Percentiles rank a stretch among this genome's conserved stretches.
These are phyloP conservation scores for Trichosporon asahii DNA, from an alignment of 1,284 basidiomycete species.

Conservation along the genomic window DNA sequence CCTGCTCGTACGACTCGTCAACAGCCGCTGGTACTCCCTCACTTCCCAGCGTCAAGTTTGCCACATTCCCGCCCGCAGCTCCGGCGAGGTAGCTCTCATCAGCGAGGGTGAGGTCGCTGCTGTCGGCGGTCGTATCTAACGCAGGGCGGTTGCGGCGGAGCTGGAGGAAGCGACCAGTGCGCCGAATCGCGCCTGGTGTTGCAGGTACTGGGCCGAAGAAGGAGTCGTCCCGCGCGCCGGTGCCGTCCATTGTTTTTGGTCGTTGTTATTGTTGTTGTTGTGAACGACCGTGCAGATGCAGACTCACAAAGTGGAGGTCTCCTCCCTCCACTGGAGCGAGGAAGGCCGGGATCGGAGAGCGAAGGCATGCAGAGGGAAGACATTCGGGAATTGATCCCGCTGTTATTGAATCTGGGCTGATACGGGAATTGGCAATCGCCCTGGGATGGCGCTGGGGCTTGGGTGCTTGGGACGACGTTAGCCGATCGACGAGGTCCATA, in stretches of 20 bases:
- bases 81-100: conserved; percentile 3
- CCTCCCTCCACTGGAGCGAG: not conserved
- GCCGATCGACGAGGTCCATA: not conserved
- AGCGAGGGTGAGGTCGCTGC: not conserved
- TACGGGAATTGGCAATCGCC: conserved; percentile 6
- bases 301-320: not conserved
- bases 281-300: not conserved
- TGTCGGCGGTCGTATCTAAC: not conserved
- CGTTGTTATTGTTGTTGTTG: not conserved
- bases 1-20: conserved; percentile 3
- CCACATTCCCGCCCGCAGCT: not conserved
- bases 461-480: not conserved
- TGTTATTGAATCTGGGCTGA: not conserved
- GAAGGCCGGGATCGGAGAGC: not conserved
- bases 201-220: conserved; percentile 19
- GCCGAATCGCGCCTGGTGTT: not conserved
- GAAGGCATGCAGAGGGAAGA: not conserved
- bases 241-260: not conserved
- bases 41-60: not conserved
- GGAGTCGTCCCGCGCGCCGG: conserved; percentile 20
- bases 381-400: not conserved
- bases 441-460: not conserved
- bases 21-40: not conserved
- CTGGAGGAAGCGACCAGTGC: conserved; percentile 4
- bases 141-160: not conserved